Base-by-base conservation (phyloP, 1,284 basidiomycete species). In the Pseudozyma tsukubaensis region DNA sequence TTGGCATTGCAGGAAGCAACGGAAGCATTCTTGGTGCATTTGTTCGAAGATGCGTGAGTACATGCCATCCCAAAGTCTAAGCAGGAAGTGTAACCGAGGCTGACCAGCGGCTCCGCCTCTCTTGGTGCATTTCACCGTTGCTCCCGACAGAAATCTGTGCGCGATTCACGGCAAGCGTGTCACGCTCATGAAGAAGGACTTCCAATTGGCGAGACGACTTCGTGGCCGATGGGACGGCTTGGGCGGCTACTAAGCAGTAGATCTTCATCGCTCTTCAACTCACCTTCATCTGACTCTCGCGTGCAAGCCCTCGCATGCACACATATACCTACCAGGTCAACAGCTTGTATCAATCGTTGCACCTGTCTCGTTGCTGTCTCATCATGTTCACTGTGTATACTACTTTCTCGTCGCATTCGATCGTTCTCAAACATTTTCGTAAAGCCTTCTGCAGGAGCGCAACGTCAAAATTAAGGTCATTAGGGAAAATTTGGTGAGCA, bases 11-110 rank as follows among this genome's bases (percentile, higher is more conserved):
- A 84, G 58, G 83, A 84, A 60, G 83, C 83, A 0, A 83, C 83
- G 4, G 83, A 84, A 49, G 83, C 83, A 0, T 84, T 81, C 49
- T 60, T 84, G 9, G 81, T 83, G 1, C 82, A 83, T 35, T 60
- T 84, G 12, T 84, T 84, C 51, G 83, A 84, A 61, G 83, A 84
- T 55, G 83, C 83, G 78, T 81, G 62, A 68, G 79, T 80, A 32
- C n/a, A n/a, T 3, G 12, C 37, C 37, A 14, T 37, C n/a, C n/a
- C n/a, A n/a, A n/a, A n/a, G n/a, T n/a, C n/a, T n/a, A n/a, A n/a
- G n/a, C n/a, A n/a, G n/a, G n/a, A n/a, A n/a, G n/a, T n/a, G n/a
- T n/a, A 35, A n/a, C 14, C 3, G 24, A 18, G 4, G n/a, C 49
- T 60, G 19, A 16, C 19, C 35, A 12, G 10, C 5, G 32, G 39